These are phyloP conservation scores for Leishmania gerbilli DNA, from an alignment of 208 protist genomes.

Conservation along the genomic window DNA sequence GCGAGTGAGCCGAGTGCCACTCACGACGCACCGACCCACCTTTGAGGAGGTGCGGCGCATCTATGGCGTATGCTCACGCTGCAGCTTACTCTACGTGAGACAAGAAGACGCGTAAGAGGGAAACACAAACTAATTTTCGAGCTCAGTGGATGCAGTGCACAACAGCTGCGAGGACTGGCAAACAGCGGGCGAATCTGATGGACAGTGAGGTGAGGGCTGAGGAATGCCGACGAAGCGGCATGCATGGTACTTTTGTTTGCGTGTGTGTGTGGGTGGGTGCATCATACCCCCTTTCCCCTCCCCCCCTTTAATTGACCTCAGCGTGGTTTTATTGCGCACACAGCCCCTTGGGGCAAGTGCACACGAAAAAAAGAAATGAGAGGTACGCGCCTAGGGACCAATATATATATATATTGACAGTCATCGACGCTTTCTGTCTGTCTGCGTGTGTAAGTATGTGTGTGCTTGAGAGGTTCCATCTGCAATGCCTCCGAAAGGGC, in stretches of 20 bases:
- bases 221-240: neutral
- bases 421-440: neutral
- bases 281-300: neutral
- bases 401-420: neutral
- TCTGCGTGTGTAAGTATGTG: neutral
- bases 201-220: neutral
- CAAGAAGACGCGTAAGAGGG: neutral
- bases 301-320: neutral
- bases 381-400: neutral
- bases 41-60: constrained; percentile 88
- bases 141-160: neutral
- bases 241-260: neutral
- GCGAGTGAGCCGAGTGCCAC: constrained; percentile 71
- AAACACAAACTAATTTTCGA: no score
- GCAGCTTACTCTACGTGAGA: constrained; percentile 51
- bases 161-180: neutral
- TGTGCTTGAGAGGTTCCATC: neutral
- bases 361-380: neutral
- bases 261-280: neutral
- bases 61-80: constrained; percentile 50
- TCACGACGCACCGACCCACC: constrained; percentile 83
- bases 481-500: neutral
- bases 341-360: neutral
- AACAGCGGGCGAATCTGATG: neutral
- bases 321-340: neutral